Evolutionary conservation across 495 filamentous ascomycete species (phyloP).

Genomic region (Margaritispora aquatica): DNA sequence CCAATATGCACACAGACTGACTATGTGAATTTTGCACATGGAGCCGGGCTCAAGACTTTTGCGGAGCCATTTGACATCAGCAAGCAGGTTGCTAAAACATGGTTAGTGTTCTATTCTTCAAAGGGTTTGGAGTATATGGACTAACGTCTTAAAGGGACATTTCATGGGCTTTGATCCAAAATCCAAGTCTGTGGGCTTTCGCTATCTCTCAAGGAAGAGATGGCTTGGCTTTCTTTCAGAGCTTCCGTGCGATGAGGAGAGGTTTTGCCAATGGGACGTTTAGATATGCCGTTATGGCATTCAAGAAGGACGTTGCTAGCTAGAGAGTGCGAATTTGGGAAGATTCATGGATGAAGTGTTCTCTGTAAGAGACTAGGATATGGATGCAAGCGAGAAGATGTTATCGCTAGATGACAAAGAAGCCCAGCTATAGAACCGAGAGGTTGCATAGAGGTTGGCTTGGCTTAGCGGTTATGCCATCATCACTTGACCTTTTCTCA

Average conservation of each 20-base stretch:
- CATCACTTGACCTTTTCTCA: too few species aligned
- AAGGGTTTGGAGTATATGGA: not conserved
- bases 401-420: too few species aligned
- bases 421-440: too few species aligned
- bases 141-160: conserved; percentile 41
- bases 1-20: conserved; percentile 41
- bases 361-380: too few species aligned
- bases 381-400: too few species aligned
- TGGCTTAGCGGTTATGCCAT: too few species aligned
- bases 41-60: conserved; percentile 36
- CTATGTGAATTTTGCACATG: conserved; percentile 40
- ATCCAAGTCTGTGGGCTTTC: conserved; percentile 50
- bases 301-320: conserved; percentile 34
- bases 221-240: conserved; percentile 51
- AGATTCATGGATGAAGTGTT: not conserved
- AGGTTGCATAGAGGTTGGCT: too few species aligned
- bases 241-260: conserved; percentile 52
- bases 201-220: conserved; percentile 51
- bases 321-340: not conserved
- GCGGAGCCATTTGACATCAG: conserved; percentile 47
- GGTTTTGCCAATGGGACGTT: conserved; percentile 52
- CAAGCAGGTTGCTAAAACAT: conserved; percentile 47
- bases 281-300: conserved; percentile 50
- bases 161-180: conserved; percentile 51
- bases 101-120: conserved; percentile 38